Base-by-base conservation (phyloP, 257 asterid genomes). In the Sherardia arvensis region DNA sequence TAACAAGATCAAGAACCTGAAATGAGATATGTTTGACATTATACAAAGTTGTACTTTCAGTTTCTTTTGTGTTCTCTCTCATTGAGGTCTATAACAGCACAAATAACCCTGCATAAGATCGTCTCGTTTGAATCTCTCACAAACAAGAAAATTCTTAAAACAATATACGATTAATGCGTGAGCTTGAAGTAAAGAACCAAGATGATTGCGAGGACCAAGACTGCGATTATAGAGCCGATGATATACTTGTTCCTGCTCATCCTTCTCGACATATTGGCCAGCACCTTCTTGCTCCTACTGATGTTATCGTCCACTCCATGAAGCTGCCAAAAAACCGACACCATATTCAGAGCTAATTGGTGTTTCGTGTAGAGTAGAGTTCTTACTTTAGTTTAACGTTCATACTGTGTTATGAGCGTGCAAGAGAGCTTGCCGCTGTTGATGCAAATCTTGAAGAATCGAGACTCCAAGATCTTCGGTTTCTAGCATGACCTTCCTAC, bases 201-300 rank as follows among this genome's bases (percentile, higher is more conserved):
- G 17, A 86, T 20, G 43, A 88, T 82, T 27, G 92, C 87, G 18
- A 86, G 8, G 64, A 84, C 74, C 43, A 86, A 69, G 67, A 69
- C 79, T 1, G 78, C 74, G 59, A 88, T 79, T 21, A 88, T 66
- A 12, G 78, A 62, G 43, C 90, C 83, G 32, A 88, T 73, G 68
- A 88, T 80, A 86, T 87, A 84, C 61, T 86, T 88, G 71, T 86
- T 86, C 70, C 87, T 80, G 90, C 70, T 84, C 92, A 88, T 88
- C 74, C 95, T 84, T 70, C 86, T 84, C 1, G 95, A 84, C 80
- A 88, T 88, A 27, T 72, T 81, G 22, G 80, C 76, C 71, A 88
- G 79, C 68, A 86, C 77, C 73, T 78, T 85, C 83, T 82, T 88
- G 87, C 94, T 88, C 73, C 85, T 70, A 56, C 91, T 63, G 28